Conservation (phyloP, 805 yeast genomes). For the Candida railenensis region DNA sequence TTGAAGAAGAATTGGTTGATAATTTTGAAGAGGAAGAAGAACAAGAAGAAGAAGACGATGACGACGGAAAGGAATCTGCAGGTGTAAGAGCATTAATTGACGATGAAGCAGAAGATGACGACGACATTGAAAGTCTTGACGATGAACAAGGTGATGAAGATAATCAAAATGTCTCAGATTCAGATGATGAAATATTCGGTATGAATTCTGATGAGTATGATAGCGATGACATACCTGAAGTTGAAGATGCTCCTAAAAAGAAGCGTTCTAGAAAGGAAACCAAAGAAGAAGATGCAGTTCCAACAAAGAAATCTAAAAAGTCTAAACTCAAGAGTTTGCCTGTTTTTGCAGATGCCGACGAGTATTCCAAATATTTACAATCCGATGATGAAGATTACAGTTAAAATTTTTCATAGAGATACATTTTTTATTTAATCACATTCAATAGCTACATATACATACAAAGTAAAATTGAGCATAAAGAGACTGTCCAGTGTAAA, state of each 20-base stretch:
- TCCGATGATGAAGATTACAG: conserved; percentile 58
- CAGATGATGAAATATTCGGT: conserved; percentile 15
- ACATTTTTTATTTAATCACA: no score
- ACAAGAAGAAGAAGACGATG: conserved; percentile 17
- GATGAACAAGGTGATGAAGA: conserved; percentile 23
- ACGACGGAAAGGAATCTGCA: conserved; percentile 7
- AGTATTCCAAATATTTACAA: conserved; percentile 69
- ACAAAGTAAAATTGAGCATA: not conserved
- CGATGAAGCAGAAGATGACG: conserved; percentile 25
- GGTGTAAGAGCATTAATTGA: conserved; percentile 2
- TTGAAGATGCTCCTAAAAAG: conserved; percentile 24
- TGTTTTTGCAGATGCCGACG: conserved; percentile 84
- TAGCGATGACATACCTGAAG: conserved; percentile 20
- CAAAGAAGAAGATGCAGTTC: conserved; percentile 22
- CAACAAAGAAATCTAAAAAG: conserved; percentile 41
- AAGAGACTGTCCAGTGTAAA: no score
- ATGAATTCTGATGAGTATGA: conserved; percentile 17
- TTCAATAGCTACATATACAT: not conserved
- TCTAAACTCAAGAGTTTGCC: conserved; percentile 69
- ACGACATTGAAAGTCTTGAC: conserved; percentile 15
- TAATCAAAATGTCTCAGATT: not conserved
- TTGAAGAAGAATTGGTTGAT: conserved; percentile 27
- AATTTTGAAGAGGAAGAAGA: conserved; percentile 15
- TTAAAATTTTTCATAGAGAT: no score
- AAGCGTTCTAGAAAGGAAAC: conserved; percentile 22